Evolutionary conservation across 805 yeast species (phyloP), one percentile per base, ranked within the genome.

Genomic region (Saccharomyces paradoxus): DNA sequence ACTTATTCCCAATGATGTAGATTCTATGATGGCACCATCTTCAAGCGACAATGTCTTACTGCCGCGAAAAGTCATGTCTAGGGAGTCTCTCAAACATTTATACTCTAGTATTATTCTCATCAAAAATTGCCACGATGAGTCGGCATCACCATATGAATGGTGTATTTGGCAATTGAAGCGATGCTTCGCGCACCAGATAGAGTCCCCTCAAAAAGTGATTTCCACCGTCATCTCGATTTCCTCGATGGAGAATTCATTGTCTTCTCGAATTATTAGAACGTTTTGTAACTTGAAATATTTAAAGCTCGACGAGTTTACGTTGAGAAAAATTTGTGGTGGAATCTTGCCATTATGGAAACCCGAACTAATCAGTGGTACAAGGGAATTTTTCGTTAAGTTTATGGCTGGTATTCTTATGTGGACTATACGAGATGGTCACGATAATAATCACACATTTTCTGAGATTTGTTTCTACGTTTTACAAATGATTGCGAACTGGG

Each of bases 401-500:
- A 37, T 37, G 22, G 22, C 44, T 17, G 24, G 44, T 17, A 10
- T 37, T 2, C 24, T 37, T 21, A 17, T 37, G 44, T 37, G 44
- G 44, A 37, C 24, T 10, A 37, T 24, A 2, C 24, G 12, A 24
- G n/a, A 50, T 6, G 46, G 41, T 7, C 31, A 24, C 21, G 28
- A 27, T n/a, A 44, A 31, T 17, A 41, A 2, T 5, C n/a, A 30
- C 5, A 52, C 50, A 8, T 57, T 61, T 49, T 51, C 58, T 6
- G 46, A 31, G 9, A 37, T 60, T 4, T 59, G 55, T 29, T 50
- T 41, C 31, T 47, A 59, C 7, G 44, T 61, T 12, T 32, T 63
- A 8, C 26, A 52, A 3, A 55, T 63, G 63, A 32, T 61, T 6
- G 49, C 51, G 12, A 56, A 52, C 28, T 60, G 63, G 64, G 24